Conservation (phyloP, 2,329 filamentous ascomycete species). For the Hymenoscyphus infarciens region DNA sequence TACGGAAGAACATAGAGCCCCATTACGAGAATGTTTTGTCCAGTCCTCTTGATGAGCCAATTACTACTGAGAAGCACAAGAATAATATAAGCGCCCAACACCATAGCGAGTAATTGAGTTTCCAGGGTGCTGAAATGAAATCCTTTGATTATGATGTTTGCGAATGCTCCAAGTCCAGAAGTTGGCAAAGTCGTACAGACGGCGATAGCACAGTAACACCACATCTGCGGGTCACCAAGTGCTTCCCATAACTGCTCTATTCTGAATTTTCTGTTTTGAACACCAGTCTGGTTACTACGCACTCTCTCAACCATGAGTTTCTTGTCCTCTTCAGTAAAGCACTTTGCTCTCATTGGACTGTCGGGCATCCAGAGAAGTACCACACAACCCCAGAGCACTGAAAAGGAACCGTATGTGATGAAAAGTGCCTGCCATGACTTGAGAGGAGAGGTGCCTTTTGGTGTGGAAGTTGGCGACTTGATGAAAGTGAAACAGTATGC, state of each 20-base stretch:
- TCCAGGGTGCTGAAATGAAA: slow-evolving; percentile 63
- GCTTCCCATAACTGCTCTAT: slow-evolving; percentile 49
- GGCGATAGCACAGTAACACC: slow-evolving; percentile 27
- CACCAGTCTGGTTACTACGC: slow-evolving; percentile 54
- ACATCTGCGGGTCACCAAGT: slow-evolving; percentile 61
- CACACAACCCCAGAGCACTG: slow-evolving; percentile 41
- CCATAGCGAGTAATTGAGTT: slow-evolving; percentile 73
- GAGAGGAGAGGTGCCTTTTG: slow-evolving; percentile 34
- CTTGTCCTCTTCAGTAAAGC: slow-evolving; percentile 24
- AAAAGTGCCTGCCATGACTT: slow-evolving; percentile 61
- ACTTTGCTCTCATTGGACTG: slow-evolving; percentile 23
- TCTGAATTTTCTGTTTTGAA: slow-evolving; percentile 50
- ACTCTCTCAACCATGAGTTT: slow-evolving; percentile 46
- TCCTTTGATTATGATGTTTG: slow-evolving; percentile 69
- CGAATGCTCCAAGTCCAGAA: slow-evolving; percentile 68
- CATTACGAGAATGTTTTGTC: slow-evolving; percentile 69
- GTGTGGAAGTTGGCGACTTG: slow-evolving; percentile 40
- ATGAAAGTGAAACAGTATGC: slow-evolving; percentile 56
- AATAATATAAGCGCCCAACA: slow-evolving; percentile 71
- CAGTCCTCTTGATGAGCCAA: slow-evolving; percentile 64
- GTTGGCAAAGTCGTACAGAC: slow-evolving; percentile 72
- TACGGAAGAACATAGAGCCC: slow-evolving; percentile 57
- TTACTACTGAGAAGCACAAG: slow-evolving; percentile 62
- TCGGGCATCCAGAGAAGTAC: slow-evolving; percentile 35
- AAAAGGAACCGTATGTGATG: slow-evolving; percentile 44